A percentile compares a stretch with the other conserved stretches of the same genome.
These are phyloP conservation scores for Ceratobasidium sp. DNA, from an alignment of 1,284 basidiomycete species.

Conservation along the genomic window DNA sequence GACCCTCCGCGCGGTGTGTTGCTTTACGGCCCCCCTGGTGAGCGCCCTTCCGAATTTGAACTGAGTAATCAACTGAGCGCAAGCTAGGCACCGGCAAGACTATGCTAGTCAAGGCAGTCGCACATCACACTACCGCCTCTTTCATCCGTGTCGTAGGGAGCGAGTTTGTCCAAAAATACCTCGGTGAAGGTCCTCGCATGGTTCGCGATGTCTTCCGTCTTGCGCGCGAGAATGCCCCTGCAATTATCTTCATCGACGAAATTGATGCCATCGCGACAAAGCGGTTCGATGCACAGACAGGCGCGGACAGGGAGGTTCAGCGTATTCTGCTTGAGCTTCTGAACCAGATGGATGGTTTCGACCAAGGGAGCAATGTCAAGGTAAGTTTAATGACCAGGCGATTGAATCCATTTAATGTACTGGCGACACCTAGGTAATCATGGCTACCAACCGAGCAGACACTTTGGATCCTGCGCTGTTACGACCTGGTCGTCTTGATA, in stretches of 20 bases:
- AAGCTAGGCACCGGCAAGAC: constrained; percentile 94
- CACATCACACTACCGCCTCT: constrained; percentile 94
- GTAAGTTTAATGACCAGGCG: constrained; percentile 57
- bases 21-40: constrained; percentile 92
- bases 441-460: constrained; percentile 97
- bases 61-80: constrained; percentile 25
- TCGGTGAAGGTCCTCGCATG: constrained; percentile 99
- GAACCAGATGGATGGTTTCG: constrained; percentile 99
- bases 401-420: neutral
- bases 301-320: constrained; percentile 98
- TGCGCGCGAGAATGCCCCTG: constrained; percentile 95
- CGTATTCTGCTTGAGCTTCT: constrained; percentile 98
- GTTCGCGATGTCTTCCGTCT: constrained; percentile 99
- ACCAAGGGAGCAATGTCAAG: constrained; percentile 99
- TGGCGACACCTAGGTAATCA: constrained; percentile 78
- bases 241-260: constrained; percentile 99
- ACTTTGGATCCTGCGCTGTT: constrained; percentile 96
- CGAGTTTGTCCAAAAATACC: constrained; percentile 99
- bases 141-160: constrained; percentile 99
- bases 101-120: constrained; percentile 99
- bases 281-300: constrained; percentile 99
- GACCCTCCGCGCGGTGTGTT: constrained; percentile 96
- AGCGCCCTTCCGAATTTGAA: constrained; percentile 46
- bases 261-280: constrained; percentile 99
- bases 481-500: constrained; percentile 95